Conservation (phyloP, 169 alveolate genomes). For the Cystoisospora suis region DNA sequence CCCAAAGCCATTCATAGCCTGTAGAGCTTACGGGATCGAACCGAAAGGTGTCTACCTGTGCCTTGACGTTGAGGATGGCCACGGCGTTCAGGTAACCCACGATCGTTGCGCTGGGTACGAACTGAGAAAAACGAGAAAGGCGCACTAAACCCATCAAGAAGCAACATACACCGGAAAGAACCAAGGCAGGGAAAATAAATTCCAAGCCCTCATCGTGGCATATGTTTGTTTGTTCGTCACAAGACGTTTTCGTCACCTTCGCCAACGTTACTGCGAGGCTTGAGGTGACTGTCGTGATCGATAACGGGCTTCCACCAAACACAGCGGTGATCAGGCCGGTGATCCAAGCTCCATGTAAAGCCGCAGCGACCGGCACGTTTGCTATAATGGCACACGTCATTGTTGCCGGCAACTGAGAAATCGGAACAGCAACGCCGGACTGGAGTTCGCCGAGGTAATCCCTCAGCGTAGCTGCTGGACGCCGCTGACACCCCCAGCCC, state of each 20-base stretch:
- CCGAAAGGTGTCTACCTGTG: slow-evolving; percentile 36
- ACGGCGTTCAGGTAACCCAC: slow-evolving; percentile 51
- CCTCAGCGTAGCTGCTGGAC: background rate
- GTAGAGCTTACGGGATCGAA: slow-evolving; percentile 48
- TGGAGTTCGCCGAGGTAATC: slow-evolving; percentile 14
- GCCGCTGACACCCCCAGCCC: slow-evolving; percentile 24
- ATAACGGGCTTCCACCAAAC: slow-evolving; percentile 44
- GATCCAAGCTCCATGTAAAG: slow-evolving; percentile 47
- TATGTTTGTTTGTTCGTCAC: background rate
- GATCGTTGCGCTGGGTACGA: slow-evolving; percentile 43
- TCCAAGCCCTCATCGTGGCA: slow-evolving; percentile 33
- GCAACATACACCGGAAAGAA: slow-evolving; percentile 29
- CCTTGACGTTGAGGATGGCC: slow-evolving; percentile 40
- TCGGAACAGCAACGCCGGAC: slow-evolving; percentile 29
- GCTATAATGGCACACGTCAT: slow-evolving; percentile 41
- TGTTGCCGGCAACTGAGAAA: slow-evolving; percentile 42
- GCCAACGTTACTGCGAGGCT: slow-evolving; percentile 42
- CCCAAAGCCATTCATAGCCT: slow-evolving; percentile 46
- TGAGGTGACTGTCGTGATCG: slow-evolving; percentile 24
- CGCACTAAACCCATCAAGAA: slow-evolving; percentile 19
- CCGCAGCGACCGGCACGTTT: slow-evolving; percentile 28
- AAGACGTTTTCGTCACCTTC: slow-evolving; percentile 26
- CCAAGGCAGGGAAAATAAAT: slow-evolving; percentile 40
- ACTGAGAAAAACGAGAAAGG: background rate
- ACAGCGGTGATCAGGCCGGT: slow-evolving; percentile 10